These are phyloP conservation scores for Sonneratia alba DNA, from an alignment of 345 rosid genomes.

Conservation along the genomic window DNA sequence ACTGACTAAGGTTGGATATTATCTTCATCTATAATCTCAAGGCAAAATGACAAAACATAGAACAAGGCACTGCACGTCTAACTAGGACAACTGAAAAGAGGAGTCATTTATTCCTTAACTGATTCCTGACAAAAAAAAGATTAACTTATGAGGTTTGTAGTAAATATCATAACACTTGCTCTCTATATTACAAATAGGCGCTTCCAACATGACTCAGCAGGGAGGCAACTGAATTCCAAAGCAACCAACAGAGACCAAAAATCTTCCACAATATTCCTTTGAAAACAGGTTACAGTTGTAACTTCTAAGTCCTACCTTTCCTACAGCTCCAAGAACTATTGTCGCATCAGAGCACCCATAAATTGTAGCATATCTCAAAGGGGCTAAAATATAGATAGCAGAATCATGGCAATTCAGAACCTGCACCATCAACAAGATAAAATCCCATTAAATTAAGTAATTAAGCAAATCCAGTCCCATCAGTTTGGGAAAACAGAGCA, in stretches of 20 bases:
- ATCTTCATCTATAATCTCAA: background rate
- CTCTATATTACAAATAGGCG: background rate
- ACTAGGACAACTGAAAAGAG: background rate
- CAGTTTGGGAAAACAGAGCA: background rate
- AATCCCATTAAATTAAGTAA: conserved; percentile 3
- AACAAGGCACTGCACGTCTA: background rate
- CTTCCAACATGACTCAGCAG: background rate
- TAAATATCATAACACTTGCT: background rate
- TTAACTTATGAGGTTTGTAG: background rate
- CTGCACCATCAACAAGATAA: conserved; percentile 33
- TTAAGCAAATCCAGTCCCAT: background rate
- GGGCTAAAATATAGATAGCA: conserved; percentile 82
- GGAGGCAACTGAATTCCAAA: background rate
- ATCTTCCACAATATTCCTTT: background rate
- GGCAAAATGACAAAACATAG: background rate
- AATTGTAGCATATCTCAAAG: conserved; percentile 78
- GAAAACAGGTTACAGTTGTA: background rate
- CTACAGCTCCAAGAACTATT: conserved; percentile 94
- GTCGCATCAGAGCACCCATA: conserved; percentile 98
- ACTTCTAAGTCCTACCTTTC: conserved; percentile 56
- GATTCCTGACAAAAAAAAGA: background rate
- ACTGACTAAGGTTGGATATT: background rate
- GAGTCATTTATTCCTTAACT: background rate
- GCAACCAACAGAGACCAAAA: background rate
- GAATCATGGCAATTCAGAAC: conserved; percentile 97